phyloP scores from a whole-genome alignment of 1,284 basidiomycete species.

The Waitea zeae region DNA sequence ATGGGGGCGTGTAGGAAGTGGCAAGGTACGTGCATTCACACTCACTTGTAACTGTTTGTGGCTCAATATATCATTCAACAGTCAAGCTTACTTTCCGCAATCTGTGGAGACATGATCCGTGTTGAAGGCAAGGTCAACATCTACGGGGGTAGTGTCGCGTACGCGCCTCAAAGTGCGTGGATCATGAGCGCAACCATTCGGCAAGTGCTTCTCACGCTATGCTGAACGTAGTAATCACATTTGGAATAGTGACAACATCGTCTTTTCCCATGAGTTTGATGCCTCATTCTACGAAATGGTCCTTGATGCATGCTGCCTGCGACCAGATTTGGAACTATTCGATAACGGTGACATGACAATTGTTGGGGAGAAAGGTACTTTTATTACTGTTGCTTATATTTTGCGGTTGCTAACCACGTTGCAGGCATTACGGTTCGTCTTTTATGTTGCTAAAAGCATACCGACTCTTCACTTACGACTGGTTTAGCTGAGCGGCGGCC shows the following conservation, averaged over 20 bases:
- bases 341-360: slow-evolving; percentile 58
- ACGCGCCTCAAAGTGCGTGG: slow-evolving; percentile 86
- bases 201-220: background rate
- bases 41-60: slow-evolving; percentile 2
- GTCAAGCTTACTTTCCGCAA: slow-evolving; percentile 58
- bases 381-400: background rate
- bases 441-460: background rate
- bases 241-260: slow-evolving; percentile 51
- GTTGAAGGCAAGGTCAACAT: slow-evolving; percentile 58
- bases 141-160: slow-evolving; percentile 68
- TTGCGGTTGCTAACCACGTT: slow-evolving; percentile 1
- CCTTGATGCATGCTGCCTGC: slow-evolving; percentile 77
- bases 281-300: slow-evolving; percentile 60
- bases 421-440: slow-evolving; percentile 20
- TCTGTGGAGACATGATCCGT: slow-evolving; percentile 81
- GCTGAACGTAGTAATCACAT: background rate
- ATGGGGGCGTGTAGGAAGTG: slow-evolving; percentile 83
- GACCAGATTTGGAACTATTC: slow-evolving; percentile 65
- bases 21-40: slow-evolving; percentile 44
- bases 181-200: slow-evolving; percentile 70
- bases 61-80: slow-evolving; percentile 10
- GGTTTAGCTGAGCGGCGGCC: slow-evolving; percentile 38
- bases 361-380: slow-evolving; percentile 52
- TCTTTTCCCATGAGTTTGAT: slow-evolving; percentile 83
- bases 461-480: background rate